Evolutionary conservation across 768 basidiomycete species (phyloP).

Genomic region (Russula sp.): DNA sequence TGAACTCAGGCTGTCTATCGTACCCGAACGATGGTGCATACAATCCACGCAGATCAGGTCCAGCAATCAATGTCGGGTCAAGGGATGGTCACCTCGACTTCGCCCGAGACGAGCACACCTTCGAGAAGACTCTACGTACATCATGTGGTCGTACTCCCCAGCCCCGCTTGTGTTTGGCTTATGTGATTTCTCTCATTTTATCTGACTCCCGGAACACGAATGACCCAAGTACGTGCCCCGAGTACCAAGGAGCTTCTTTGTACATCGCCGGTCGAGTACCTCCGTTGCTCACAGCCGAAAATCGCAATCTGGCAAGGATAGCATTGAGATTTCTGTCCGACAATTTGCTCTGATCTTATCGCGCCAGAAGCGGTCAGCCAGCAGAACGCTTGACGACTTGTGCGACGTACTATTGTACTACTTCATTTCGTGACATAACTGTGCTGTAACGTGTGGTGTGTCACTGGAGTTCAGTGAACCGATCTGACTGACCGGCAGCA

Average conservation of each 20-base stretch:
- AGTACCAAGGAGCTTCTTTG: not conserved
- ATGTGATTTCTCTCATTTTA: not conserved
- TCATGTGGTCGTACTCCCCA: not conserved
- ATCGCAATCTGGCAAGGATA: too few relatives aligned
- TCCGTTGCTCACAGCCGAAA: not conserved
- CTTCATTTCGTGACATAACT: too few relatives aligned
- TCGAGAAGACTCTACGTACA: not conserved
- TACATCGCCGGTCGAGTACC: not conserved
- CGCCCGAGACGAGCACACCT: not conserved
- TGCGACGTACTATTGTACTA: not conserved
- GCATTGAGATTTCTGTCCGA: too few relatives aligned
- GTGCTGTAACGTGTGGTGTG: too few relatives aligned
- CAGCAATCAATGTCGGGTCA: not conserved
- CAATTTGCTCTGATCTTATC: too few relatives aligned
- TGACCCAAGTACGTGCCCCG: not conserved
- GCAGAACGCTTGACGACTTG: not conserved
- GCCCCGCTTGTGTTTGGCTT: not conserved
- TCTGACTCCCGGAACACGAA: not conserved
- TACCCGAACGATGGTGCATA: too few relatives aligned
- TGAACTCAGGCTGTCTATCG: too few relatives aligned
- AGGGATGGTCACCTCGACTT: not conserved
- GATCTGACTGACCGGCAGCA: too few relatives aligned
- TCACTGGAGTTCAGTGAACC: too few relatives aligned
- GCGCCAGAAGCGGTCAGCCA: too few relatives aligned
- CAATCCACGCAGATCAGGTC: too few relatives aligned